phyloP scores from a whole-genome alignment of 2,329 filamentous ascomycete genomes.

The Monosporascus sp. region DNA sequence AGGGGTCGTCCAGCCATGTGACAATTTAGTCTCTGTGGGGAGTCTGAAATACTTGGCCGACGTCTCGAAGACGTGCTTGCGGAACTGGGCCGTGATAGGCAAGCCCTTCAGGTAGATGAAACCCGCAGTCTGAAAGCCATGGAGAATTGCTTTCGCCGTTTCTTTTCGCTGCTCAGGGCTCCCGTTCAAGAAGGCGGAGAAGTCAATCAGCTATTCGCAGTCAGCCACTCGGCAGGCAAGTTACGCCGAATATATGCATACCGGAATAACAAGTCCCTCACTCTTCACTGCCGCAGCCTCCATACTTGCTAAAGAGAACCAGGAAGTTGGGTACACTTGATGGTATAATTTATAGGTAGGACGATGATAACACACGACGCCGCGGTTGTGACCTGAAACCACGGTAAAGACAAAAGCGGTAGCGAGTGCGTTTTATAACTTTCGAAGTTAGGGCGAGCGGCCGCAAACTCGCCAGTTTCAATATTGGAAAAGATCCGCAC shows the following conservation, averaged over 20 bases:
- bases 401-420: too few species aligned
- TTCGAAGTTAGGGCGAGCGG: too few species aligned
- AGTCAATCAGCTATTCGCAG: constrained; percentile 64
- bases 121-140: constrained; percentile 78
- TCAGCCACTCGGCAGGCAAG: constrained; percentile 4
- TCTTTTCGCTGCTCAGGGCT: constrained; percentile 52
- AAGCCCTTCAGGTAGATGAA: constrained; percentile 87
- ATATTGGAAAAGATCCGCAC: too few species aligned
- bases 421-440: too few species aligned
- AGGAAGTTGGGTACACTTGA: background rate
- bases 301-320: constrained; percentile 21
- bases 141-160: constrained; percentile 66
- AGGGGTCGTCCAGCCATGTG: constrained; percentile 65
- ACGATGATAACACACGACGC: background rate
- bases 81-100: constrained; percentile 55
- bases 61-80: constrained; percentile 58
- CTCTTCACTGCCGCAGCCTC: constrained; percentile 41
- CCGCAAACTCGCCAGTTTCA: too few species aligned
- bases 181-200: constrained; percentile 65
- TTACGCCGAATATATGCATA: constrained; percentile 24
- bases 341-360: background rate
- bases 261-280: constrained; percentile 51
- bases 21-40: constrained; percentile 56
- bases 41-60: constrained; percentile 69
- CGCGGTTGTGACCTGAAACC: too few species aligned